Evolutionary conservation across 768 basidiomycete species (phyloP).

Genomic region (Exsudoporus frostii): DNA sequence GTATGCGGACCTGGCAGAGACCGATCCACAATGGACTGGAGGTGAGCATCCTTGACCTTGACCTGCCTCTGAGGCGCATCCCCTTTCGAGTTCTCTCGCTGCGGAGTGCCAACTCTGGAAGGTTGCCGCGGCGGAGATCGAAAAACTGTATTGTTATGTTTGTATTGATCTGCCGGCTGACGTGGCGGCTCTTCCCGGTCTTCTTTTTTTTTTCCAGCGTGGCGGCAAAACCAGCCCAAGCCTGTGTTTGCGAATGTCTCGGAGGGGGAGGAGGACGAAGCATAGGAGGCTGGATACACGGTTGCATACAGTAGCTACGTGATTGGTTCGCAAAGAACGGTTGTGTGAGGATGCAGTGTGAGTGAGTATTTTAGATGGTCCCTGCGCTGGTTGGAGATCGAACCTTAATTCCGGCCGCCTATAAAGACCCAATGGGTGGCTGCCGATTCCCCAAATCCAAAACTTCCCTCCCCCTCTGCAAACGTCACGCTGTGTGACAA

Average conservation of each 20-base stretch:
- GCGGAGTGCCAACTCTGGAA: conserved; percentile 30
- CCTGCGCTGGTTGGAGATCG: conserved; percentile 73
- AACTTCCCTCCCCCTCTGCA: conserved; percentile 48
- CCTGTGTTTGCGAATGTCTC: conserved; percentile 73
- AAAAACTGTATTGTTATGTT: conserved; percentile 32
- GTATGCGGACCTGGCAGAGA: conserved; percentile 75
- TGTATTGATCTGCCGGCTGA: conserved; percentile 43
- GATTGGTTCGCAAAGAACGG: conserved; percentile 6
- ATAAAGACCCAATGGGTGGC: conserved; percentile 78
- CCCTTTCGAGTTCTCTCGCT: conserved; percentile 12
- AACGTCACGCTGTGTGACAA: conserved; percentile 62
- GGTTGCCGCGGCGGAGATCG: conserved; percentile 31
- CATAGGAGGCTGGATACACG: conserved; percentile 34
- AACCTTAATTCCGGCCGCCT: conserved; percentile 79
- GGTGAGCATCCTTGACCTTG: conserved; percentile 49
- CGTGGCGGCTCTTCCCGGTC: conserved; percentile 45
- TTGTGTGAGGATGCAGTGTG: conserved; percentile 29
- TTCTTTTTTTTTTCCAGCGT: conserved; percentile 58
- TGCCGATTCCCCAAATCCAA: conserved; percentile 64
- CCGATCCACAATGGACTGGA: conserved; percentile 80
- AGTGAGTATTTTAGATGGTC: conserved; percentile 49
- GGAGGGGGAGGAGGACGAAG: conserved; percentile 55
- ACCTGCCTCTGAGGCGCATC: conserved; percentile 11
- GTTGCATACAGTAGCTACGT: conserved; percentile 3
- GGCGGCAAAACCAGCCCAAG: conserved; percentile 82